Percentiles rank a stretch among this genome's conserved stretches.
These are phyloP conservation scores for Hymenoscyphus infarciens DNA, from an alignment of 2,329 filamentous ascomycete genomes.

Conservation along the genomic window DNA sequence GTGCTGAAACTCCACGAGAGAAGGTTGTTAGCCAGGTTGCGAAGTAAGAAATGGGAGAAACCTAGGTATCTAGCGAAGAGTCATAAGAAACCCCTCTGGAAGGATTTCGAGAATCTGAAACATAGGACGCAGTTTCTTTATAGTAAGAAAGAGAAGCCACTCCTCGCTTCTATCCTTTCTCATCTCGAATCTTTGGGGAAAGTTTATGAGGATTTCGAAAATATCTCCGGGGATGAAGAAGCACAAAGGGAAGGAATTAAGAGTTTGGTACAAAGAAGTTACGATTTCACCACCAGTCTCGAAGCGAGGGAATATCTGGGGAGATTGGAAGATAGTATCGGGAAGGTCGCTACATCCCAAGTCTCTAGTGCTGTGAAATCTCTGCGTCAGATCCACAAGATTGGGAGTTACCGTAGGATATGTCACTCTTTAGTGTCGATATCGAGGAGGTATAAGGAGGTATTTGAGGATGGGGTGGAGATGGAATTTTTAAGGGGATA, in stretches of 20 bases:
- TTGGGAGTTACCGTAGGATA: constrained; percentile 18
- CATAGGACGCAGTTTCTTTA: constrained; percentile 16
- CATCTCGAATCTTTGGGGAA: neutral
- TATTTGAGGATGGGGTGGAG: constrained; percentile 10
- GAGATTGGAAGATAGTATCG: constrained; percentile 15
- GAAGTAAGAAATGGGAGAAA: constrained; percentile 18
- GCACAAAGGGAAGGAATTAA: neutral
- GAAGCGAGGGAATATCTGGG: neutral
- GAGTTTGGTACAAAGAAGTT: neutral
- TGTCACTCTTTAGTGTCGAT: constrained; percentile 9
- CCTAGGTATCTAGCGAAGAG: constrained; percentile 17
- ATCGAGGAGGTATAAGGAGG: constrained; percentile 1
- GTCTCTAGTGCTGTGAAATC: constrained; percentile 17
- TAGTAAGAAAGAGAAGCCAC: constrained; percentile 12
- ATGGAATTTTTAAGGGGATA: constrained; percentile 13
- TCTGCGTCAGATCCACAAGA: constrained; percentile 17
- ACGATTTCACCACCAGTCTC: too few species aligned
- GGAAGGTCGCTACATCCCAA: constrained; percentile 9
- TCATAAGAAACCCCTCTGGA: constrained; percentile 20
- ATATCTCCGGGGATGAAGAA: neutral
- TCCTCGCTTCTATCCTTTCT: neutral
- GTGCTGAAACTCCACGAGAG: constrained; percentile 13
- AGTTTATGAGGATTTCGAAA: constrained; percentile 14
- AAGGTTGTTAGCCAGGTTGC: constrained; percentile 13
- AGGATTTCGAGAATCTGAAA: constrained; percentile 15